Evolutionary conservation across 106 monocot species (phyloP), one percentile per base, ranked within the genome.

Genomic region (Cymbidium sinense): DNA sequence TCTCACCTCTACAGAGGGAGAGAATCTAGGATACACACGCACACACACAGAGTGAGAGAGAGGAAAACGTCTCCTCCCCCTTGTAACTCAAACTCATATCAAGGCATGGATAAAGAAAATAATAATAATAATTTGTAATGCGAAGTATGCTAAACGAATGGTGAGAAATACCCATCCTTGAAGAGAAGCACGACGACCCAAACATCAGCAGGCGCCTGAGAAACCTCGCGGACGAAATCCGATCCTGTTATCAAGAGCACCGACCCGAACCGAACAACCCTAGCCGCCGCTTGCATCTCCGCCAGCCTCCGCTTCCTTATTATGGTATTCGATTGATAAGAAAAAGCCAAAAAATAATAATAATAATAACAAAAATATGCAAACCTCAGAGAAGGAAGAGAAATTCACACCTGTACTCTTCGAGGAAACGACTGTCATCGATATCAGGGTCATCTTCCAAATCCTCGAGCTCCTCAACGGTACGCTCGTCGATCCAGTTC

Each of bases 381-480:
- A n/a, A 39, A 34, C 27, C 3, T 25, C 17, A 1, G 51, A 34
- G 17, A 69, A 69, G 1, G 33, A 77, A 13, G 19, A 23, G n/a
- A 55, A 76, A 33, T 6, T 17, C 36, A 0, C 12, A 94, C 96
- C 91, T 86, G 83, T 98, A 92, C 77, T 98, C 90, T 81, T 98
- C 85, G 27, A 98, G 86, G 86, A 98, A 98, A 23, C 96, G 89
- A 74, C 92, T 90, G 47, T 98, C 96, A 36, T 93, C 88, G 77
- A 93, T 86, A 67, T 87, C 83, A 34, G 80, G 82, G 31, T 96
- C 91, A 72, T 96, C 94, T 81, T 96, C 93, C 30, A 96, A 87
- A 6, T 86, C 91, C 37, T 91, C 89, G 79, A 96, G 94, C 81
- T 98, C 96, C 37, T 91, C 96, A 15, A 87, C 85, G 21, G 85